Base-by-base conservation (phyloP, 139 green algal species). In the Chlamydomonas eustigma region DNA sequence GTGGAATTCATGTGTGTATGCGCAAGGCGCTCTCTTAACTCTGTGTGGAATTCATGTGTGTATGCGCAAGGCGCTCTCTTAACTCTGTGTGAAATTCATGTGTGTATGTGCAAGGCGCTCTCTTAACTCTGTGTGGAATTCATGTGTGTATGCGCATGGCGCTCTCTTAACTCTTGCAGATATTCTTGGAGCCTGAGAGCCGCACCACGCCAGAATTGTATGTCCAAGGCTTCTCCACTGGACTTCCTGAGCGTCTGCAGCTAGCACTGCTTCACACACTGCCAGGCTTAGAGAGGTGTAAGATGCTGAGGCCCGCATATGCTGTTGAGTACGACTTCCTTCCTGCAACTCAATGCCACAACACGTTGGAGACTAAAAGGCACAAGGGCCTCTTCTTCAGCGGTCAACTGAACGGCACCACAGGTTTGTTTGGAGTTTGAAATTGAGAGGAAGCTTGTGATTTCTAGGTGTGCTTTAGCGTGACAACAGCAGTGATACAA, bases 321-420 rank as follows among this genome's bases (percentile, higher is more conserved):
- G 94, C 93, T 3, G 95, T 99, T 50, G 95, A 99, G 83, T 99
- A 99, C 80, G 95, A 99, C 86, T 99, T 97, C 91, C 79, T 99
- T 44, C 94, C 95, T 0, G 95, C 94, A 0, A 79, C 96, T 81
- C 78, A 99, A 88, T 97, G 93, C 82, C 36, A 87, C 64, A 71
- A 83, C 51, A 93, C 91, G 35, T 88, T 99, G 39, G 91, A 98
- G 87, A 98, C 94, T 31, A 97, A 97, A 85, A 79, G 74, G 25
- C 63, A 95, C n/a, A 37, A 31, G 25, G 94, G 95, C 22, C 91
- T 99, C 0, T 99, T 98, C 88, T 95, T 99, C 80, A 91, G 81
- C 12, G 95, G 95, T 2, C 95, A 99, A 89, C 90, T 99, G 51
- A 99, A 99, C 80, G 95, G 95, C 50, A 99, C 95, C 6, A 98